These are phyloP conservation scores for Calocera viscosa DNA, from an alignment of 768 basidiomycete genomes.

Conservation along the genomic window DNA sequence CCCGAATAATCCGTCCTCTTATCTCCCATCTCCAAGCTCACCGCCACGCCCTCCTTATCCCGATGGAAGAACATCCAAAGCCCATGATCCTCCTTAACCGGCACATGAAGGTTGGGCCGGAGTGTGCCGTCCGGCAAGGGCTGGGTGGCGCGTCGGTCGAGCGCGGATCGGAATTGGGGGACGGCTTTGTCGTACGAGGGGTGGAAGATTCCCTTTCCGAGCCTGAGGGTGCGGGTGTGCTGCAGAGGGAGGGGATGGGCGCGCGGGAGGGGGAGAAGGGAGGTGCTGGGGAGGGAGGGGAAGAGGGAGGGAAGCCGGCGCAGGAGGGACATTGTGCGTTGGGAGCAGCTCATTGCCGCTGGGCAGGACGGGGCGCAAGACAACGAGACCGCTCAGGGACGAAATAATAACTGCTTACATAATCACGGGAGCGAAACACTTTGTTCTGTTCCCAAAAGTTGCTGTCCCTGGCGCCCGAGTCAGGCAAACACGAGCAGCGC, in stretches of 20 bases:
- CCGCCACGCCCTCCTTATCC: conserved; percentile 34
- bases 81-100: conserved; percentile 52
- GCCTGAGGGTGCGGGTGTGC: neutral
- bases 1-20: conserved; percentile 12
- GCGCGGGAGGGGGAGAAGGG: neutral
- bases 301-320: neutral
- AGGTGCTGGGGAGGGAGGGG: neutral
- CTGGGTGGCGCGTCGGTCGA: neutral
- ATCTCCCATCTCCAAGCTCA: conserved; percentile 20
- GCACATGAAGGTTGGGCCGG: conserved; percentile 35
- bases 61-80: conserved; percentile 65
- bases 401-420: neutral
- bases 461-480: neutral
- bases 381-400: neutral
- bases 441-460: neutral
- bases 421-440: neutral
- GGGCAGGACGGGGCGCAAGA: too few relatives aligned
- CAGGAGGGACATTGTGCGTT: neutral
- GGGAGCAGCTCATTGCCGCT: too few relatives aligned
- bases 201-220: too few relatives aligned
- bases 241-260: neutral
- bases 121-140: conserved; percentile 20
- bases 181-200: neutral
- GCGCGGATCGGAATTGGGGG: neutral
- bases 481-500: neutral